Conservation (phyloP, 768 basidiomycete species). For the Lentinula aciculospora region DNA sequence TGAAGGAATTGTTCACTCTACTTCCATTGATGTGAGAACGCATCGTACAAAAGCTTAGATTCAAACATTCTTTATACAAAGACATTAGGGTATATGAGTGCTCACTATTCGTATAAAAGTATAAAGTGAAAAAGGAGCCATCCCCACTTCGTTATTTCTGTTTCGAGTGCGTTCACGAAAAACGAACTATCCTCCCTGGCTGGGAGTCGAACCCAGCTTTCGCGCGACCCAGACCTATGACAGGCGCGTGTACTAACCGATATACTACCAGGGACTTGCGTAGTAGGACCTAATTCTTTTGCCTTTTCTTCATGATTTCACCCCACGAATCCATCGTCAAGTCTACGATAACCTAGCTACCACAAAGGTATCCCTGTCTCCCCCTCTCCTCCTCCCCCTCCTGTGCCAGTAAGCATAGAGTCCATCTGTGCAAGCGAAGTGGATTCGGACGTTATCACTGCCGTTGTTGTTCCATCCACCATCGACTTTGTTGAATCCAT, state of each 20-base stretch:
- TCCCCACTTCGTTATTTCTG: too few species aligned
- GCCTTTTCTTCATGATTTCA: too few species aligned
- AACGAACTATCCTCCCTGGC: background rate
- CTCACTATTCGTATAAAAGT: too few species aligned
- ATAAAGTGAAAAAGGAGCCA: too few species aligned
- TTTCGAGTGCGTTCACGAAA: too few species aligned
- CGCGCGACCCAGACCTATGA: background rate
- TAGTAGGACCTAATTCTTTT: background rate
- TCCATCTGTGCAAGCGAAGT: background rate
- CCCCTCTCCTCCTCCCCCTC: background rate
- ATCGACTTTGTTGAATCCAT: background rate
- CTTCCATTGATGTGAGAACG: too few species aligned
- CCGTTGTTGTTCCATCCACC: background rate
- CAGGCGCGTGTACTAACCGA: background rate
- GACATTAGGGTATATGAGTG: too few species aligned
- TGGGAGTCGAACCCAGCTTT: background rate
- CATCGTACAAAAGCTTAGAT: too few species aligned
- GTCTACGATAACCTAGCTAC: too few species aligned
- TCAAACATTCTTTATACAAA: too few species aligned
- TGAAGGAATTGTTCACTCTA: too few species aligned
- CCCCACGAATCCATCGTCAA: too few species aligned
- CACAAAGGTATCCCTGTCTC: background rate
- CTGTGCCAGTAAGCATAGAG: background rate
- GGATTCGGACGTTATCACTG: background rate
- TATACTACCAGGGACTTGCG: background rate